Evolutionary conservation across 768 basidiomycete species (phyloP).

Genomic region (Hortiboletus flavorubellus): DNA sequence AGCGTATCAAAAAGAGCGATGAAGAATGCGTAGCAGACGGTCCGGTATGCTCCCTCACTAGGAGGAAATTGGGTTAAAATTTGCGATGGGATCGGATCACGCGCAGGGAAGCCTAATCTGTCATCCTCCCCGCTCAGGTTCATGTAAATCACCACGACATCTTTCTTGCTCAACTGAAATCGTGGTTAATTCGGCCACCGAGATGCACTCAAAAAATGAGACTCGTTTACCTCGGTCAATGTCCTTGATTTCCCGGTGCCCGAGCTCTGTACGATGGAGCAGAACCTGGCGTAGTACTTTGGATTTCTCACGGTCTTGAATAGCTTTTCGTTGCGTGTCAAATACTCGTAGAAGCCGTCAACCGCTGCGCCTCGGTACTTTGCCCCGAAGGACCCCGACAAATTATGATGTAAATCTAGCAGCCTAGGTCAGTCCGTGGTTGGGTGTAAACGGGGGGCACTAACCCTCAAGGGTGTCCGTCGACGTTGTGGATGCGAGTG

Average conservation of each 20-base stretch:
- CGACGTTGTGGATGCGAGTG: too few relatives aligned
- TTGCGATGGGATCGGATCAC: constrained; percentile 10
- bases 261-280: constrained; percentile 11
- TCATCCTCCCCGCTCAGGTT: constrained; percentile 7
- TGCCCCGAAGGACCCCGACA: neutral
- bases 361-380: constrained; percentile 1
- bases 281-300: constrained; percentile 3
- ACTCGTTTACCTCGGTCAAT: constrained; percentile 3
- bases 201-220: too few relatives aligned
- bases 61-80: constrained; percentile 7
- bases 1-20: constrained; percentile 11
- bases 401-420: neutral
- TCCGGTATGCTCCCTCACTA: neutral
- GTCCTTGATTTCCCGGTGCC: constrained; percentile 13
- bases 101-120: constrained; percentile 8
- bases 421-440: neutral
- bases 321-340: constrained; percentile 7
- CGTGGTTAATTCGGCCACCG: neutral
- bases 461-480: neutral
- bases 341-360: constrained; percentile 19
- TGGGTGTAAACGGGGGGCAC: neutral
- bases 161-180: constrained; percentile 14
- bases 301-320: neutral
- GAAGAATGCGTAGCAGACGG: constrained; percentile 11
- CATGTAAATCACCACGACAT: constrained; percentile 18